A percentile compares a stretch with the other conserved stretches of the same genome.
phyloP scores from a whole-genome alignment of 768 basidiomycete genomes.

The Pleurotus cornucopiae region DNA sequence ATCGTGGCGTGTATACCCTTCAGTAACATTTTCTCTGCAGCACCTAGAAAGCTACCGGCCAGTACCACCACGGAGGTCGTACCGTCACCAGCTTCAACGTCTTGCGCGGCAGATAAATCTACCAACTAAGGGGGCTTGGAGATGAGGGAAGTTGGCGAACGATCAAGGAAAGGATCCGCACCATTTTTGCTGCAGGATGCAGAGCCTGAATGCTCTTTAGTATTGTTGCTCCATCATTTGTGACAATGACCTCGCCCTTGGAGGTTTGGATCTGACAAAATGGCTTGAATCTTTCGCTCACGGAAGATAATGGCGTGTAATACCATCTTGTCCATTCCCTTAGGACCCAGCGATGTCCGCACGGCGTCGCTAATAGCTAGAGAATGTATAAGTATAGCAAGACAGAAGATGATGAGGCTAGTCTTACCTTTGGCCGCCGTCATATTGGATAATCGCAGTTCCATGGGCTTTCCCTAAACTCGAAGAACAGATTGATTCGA shows the following conservation, averaged over 20 bases:
- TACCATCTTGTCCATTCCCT: conserved; percentile 99
- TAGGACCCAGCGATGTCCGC: conserved; percentile 91
- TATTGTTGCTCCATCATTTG: conserved; percentile 98
- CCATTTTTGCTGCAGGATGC: conserved; percentile 99
- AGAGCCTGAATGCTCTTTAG: conserved; percentile 92
- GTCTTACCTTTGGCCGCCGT: conserved; percentile 90
- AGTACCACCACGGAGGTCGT: conserved; percentile 97
- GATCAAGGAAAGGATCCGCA: conserved; percentile 17
- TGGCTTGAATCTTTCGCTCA: conserved; percentile 2
- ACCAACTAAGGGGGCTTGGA: conserved; percentile 62
- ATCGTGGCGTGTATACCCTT: conserved; percentile 98
- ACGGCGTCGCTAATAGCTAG: conserved; percentile 97
- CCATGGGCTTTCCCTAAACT: conserved; percentile 91
- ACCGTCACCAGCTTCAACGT: conserved; percentile 97
- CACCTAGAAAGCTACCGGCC: conserved; percentile 87
- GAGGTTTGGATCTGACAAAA: conserved; percentile 82
- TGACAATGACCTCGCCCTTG: conserved; percentile 95
- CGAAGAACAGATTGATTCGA: conserved; percentile 12
- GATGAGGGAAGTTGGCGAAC: conserved; percentile 1
- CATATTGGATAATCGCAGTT: conserved; percentile 95
- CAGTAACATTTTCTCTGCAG: conserved; percentile 93
- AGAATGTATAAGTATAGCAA: conserved; percentile 12
- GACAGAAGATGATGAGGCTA: conserved; percentile 5
- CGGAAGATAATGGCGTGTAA: neutral
- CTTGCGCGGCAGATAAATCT: conserved; percentile 96